These are phyloP conservation scores for Nelumbo lutea DNA, from an alignment of 164 flowering plant species.

Conservation along the genomic window DNA sequence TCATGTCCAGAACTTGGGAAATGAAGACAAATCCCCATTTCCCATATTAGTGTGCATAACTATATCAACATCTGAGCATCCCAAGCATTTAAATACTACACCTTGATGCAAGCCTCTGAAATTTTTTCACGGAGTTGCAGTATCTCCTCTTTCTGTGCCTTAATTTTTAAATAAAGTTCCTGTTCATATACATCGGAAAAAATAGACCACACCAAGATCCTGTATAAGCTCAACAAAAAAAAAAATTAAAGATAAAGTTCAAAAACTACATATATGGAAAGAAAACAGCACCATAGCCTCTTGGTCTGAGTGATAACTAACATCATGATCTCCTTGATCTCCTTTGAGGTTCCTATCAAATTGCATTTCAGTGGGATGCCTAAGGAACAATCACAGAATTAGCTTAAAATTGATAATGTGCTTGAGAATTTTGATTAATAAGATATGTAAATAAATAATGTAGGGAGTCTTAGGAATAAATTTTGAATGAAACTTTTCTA, in stretches of 20 bases:
- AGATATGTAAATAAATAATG: not conserved
- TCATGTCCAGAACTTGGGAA: too few species aligned
- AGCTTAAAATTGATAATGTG: conserved; percentile 4
- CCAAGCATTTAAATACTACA: conserved; percentile 15
- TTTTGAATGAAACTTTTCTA: conserved; percentile 4
- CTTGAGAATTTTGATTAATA: not conserved
- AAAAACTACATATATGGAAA: not conserved
- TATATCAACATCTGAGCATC: too few species aligned
- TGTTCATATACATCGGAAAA: conserved; percentile 16
- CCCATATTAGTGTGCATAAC: too few species aligned
- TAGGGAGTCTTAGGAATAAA: not conserved
- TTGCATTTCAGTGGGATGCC: conserved; percentile 29
- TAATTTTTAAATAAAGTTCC: conserved; percentile 55
- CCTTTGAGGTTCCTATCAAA: conserved; percentile 28
- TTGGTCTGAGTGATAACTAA: conserved; percentile 31
- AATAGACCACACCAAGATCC: conserved; percentile 5
- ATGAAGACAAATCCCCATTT: too few species aligned
- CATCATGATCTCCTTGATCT: conserved; percentile 29
- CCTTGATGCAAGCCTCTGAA: conserved; percentile 58
- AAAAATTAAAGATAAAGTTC: not conserved
- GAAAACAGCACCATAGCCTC: conserved; percentile 45
- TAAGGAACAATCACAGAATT: conserved; percentile 14
- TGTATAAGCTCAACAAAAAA: not conserved
- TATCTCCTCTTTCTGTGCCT: conserved; percentile 62
- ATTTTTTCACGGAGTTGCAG: conserved; percentile 56